Evolutionary conservation across 2,329 filamentous ascomycete genomes (phyloP), one percentile per base, ranked within the genome.

Genomic region (Immersiporthe knoxdaviesiana): DNA sequence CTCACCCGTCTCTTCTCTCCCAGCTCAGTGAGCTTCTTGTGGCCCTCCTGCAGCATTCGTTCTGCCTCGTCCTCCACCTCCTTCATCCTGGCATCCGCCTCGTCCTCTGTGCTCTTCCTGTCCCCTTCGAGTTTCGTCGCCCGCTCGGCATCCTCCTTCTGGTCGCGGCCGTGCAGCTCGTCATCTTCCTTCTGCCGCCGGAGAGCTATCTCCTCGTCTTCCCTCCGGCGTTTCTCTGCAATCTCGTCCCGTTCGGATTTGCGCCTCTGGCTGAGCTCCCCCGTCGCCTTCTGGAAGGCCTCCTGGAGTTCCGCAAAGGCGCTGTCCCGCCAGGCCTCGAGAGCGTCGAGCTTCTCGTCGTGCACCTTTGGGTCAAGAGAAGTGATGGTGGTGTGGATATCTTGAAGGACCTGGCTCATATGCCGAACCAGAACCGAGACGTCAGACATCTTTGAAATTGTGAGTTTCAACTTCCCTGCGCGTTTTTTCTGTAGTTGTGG

Each of bases 371-470:
- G 74, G 14, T 78, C 75, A 27, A 83, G 74, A 1, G 76, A 74
- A 16, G 76, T 74, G 44, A 83, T 73, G 30, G 81, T 80, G 37
- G 65, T 69, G 69, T 79, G 78, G 68, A 84, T 82, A 21, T 76
- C 75, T 0, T 79, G 77, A 59, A 84, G 75, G 27, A 78, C 82
- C 66, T 82, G 78, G 71, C 79, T 79, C 80, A 84, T 81, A 73
- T 82, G 78, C 70, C 78, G 74, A 72, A 83, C 78, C 61, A 83
- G 79, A 58, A 75, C 71, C 18, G 79, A 76, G 69, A 82, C 78
- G 68, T 81, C 78, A 24, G 62, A 68, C 74, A 77, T 78, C 10
- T 62, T 63, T 37, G 47, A 6, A n/a, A n/a, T 8, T 35, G 18
- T 44, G 41, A 50, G 27, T 27, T 30, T n/a, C n/a, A 41, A 7